Conservation (phyloP, 441 rosid genomes). For the Syzygium malaccense region DNA sequence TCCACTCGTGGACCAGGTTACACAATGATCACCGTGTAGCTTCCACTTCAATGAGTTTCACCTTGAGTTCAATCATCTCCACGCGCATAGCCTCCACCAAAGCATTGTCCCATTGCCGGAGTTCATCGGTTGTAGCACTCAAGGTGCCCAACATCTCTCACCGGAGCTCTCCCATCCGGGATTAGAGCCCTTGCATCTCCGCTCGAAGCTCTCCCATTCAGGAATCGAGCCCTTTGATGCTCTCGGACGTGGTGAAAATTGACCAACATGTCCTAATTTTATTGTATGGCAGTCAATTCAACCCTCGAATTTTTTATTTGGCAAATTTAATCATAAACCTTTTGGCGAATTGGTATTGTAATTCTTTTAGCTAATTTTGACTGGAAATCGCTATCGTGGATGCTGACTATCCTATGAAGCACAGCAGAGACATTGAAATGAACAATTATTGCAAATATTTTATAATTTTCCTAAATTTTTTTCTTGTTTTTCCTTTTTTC, state of each 20-base stretch:
- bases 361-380: too few relatives aligned
- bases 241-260: not conserved
- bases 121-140: not conserved
- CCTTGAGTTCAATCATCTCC: too few relatives aligned
- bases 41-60: too few relatives aligned
- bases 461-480: not conserved
- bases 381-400: not conserved
- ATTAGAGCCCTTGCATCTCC: not conserved
- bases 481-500: too few relatives aligned
- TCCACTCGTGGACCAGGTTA: too few relatives aligned
- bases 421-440: accelerated
- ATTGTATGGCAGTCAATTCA: accelerated
- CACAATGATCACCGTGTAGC: too few relatives aligned
- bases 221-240: not conserved
- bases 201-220: not conserved
- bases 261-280: not conserved
- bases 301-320: not conserved
- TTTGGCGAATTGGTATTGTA: too few relatives aligned
- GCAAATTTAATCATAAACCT: not conserved
- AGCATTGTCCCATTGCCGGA: too few relatives aligned
- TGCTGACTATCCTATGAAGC: not conserved
- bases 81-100: too few relatives aligned
- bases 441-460: not conserved
- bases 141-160: not conserved
- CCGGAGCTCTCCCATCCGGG: not conserved